phyloP scores from a whole-genome alignment of 1,139 yeast genomes.

The Spencermartinsiella ligniputridi region DNA sequence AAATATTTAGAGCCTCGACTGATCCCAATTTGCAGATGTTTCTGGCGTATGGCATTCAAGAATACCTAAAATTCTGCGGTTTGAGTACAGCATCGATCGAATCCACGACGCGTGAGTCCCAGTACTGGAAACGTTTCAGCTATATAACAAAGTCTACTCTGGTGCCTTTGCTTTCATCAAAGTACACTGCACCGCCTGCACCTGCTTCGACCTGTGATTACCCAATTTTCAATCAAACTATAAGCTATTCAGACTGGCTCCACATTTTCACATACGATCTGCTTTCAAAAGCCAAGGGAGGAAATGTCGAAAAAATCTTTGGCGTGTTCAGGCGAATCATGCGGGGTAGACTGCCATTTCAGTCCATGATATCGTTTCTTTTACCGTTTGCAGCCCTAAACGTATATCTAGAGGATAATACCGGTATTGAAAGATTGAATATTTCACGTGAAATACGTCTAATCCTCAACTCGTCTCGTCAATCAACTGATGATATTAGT shows the following conservation, averaged over 20 bases:
- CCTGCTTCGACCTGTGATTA: constrained; percentile 30
- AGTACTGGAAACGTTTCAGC: constrained; percentile 59
- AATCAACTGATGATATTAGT: constrained; percentile 46
- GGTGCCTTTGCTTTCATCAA: constrained; percentile 69
- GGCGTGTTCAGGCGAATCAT: constrained; percentile 62
- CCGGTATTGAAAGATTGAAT: constrained; percentile 41
- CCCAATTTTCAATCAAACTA: constrained; percentile 47
- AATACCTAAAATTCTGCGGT: constrained; percentile 63
- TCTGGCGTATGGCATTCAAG: constrained; percentile 88
- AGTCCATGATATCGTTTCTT: constrained; percentile 63
- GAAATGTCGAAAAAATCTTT: constrained; percentile 50
- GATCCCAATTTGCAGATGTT: constrained; percentile 83
- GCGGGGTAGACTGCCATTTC: constrained; percentile 57
- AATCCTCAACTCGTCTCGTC: constrained; percentile 47
- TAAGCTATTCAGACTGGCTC: constrained; percentile 58
- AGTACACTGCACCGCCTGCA: constrained; percentile 55
- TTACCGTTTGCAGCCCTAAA: constrained; percentile 75
- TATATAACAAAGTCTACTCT: constrained; percentile 70
- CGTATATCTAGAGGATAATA: constrained; percentile 51
- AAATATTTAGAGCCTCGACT: constrained; percentile 83
- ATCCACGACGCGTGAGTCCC: constrained; percentile 3
- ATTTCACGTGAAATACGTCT: constrained; percentile 54
- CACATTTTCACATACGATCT: constrained; percentile 63
- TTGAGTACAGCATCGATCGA: constrained; percentile 35
- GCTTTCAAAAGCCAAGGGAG: constrained; percentile 42